A percentile compares a stretch with the other conserved stretches of the same genome.
Evolutionary conservation across 2,329 filamentous ascomycete species (phyloP).

Genomic region (Beauveria medogensis): DNA sequence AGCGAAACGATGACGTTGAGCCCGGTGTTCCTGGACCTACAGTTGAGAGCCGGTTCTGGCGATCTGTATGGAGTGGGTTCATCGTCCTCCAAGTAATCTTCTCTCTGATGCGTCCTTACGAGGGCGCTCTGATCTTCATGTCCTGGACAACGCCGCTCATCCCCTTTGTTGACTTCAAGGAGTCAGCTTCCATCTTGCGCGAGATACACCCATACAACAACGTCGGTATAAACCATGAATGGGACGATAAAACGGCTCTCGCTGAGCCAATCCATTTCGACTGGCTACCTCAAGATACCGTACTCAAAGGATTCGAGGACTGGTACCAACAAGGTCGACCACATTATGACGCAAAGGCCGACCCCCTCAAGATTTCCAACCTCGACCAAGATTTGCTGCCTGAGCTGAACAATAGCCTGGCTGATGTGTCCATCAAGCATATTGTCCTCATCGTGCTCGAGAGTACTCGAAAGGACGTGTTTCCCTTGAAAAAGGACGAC

Average conservation of each 20-base stretch:
- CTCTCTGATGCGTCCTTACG: conserved; percentile 21
- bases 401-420: conserved; percentile 18
- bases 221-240: conserved; percentile 20
- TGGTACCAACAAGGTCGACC: conserved; percentile 18
- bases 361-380: conserved; percentile 34
- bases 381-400: conserved; percentile 25
- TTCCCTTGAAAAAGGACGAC: conserved; percentile 34
- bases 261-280: conserved; percentile 12
- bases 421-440: conserved; percentile 31
- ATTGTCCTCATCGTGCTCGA: conserved; percentile 35
- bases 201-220: conserved; percentile 18
- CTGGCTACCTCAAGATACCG: conserved; percentile 21
- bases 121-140: conserved; percentile 25
- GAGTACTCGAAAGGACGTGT: conserved; percentile 36
- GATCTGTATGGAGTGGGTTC: conserved; percentile 11
- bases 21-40: neutral
- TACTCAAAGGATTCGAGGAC: conserved; percentile 19
- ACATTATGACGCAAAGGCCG: conserved; percentile 27
- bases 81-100: conserved; percentile 20
- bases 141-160: conserved; percentile 28
- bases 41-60: conserved; percentile 7
- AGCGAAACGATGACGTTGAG: neutral
- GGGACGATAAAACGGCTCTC: conserved; percentile 23
- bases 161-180: conserved; percentile 27
- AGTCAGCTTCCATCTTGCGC: conserved; percentile 23